Conservation (phyloP, 768 basidiomycete species). For the Butyriboletus loyo region DNA sequence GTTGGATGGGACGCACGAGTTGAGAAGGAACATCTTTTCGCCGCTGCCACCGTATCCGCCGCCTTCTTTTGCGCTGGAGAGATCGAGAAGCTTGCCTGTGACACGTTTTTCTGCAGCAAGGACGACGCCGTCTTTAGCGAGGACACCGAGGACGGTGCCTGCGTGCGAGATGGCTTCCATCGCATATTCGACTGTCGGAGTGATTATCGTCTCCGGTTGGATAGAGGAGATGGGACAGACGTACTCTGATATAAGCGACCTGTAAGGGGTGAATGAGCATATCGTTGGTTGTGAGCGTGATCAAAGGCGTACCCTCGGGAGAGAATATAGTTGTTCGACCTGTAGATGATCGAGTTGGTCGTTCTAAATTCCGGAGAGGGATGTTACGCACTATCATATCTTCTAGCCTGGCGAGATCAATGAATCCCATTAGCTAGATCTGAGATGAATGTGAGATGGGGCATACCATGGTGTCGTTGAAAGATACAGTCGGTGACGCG, state of each 20-base stretch:
- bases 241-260: constrained; percentile 96
- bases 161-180: constrained; percentile 99
- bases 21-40: constrained; percentile 96
- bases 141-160: constrained; percentile 88
- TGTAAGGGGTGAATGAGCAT: constrained; percentile 31
- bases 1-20: constrained; percentile 54
- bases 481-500: constrained; percentile 23
- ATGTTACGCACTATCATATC: constrained; percentile 85
- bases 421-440: background rate
- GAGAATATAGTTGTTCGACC: constrained; percentile 98
- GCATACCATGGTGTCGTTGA: constrained; percentile 48
- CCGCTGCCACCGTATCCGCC: constrained; percentile 88
- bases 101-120: constrained; percentile 97
- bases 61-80: constrained; percentile 79
- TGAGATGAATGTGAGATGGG: background rate
- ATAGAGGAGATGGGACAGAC: constrained; percentile 21
- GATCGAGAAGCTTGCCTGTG: constrained; percentile 94
- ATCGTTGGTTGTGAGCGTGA: constrained; percentile 7
- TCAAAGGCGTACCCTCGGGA: constrained; percentile 71
- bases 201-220: background rate
- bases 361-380: constrained; percentile 6
- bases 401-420: constrained; percentile 58
- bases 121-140: constrained; percentile 88
- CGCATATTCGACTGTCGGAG: constrained; percentile 87
- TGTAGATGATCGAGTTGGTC: constrained; percentile 36